Conservation (phyloP, 495 filamentous ascomycete species). For the Aspergillus funiculosus region DNA sequence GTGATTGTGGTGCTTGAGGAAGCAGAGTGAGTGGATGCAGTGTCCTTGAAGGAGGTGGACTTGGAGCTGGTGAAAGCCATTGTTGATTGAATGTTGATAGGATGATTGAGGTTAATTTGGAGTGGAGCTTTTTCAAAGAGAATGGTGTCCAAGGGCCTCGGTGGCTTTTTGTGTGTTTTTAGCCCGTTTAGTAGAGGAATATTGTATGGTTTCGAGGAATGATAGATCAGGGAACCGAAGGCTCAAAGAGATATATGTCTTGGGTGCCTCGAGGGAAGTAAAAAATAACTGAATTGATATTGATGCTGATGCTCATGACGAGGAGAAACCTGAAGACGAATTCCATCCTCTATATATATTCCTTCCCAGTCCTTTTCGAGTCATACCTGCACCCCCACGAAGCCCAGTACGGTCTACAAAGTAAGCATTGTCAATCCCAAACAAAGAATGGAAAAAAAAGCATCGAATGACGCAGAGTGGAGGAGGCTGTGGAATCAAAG, state of each 20-base stretch:
- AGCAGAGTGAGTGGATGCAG: constrained; percentile 26
- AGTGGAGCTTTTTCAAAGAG: constrained; percentile 1
- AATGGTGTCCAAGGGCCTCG: not conserved
- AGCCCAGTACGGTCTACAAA: not conserved
- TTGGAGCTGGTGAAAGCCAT: constrained; percentile 12
- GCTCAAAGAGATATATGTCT: too few relatives aligned
- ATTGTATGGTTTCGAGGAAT: not conserved
- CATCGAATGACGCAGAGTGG: not conserved
- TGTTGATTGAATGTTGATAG: constrained; percentile 1
- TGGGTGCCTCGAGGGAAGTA: not conserved
- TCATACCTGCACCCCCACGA: constrained; percentile 10
- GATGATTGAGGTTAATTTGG: not conserved
- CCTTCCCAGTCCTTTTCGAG: not conserved
- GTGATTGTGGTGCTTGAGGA: constrained; percentile 26
- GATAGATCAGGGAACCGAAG: not conserved
- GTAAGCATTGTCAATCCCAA: not conserved
- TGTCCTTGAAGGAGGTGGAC: constrained; percentile 16
- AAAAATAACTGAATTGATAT: not conserved
- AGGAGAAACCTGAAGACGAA: constrained; percentile 1
- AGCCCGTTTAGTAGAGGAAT: not conserved
- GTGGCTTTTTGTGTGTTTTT: not conserved
- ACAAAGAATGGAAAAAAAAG: not conserved
- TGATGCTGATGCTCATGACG: not conserved
- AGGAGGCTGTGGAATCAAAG: constrained; percentile 2
- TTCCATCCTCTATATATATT: constrained; percentile 8